Evolutionary conservation across 2,329 filamentous ascomycete species (phyloP).

Genomic region (Exophiala bonariae): DNA sequence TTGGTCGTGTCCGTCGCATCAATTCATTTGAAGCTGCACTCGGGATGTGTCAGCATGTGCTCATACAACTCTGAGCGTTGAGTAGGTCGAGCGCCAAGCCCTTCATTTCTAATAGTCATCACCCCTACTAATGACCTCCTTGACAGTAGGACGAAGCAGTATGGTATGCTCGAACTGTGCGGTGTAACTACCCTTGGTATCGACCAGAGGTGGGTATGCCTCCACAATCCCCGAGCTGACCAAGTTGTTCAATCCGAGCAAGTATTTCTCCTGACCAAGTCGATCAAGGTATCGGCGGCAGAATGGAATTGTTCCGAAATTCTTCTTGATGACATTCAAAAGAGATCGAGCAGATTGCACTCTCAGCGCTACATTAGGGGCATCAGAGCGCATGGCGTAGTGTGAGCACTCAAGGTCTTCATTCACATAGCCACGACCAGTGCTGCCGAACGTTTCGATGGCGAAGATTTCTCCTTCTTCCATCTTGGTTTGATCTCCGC

Average conservation of each 20-base stretch:
- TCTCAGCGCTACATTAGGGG: constrained; percentile 72
- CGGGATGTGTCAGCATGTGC: too few species aligned
- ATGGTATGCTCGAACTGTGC: constrained; percentile 92
- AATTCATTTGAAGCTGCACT: neutral
- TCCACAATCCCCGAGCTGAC: constrained; percentile 83
- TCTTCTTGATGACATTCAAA: constrained; percentile 88
- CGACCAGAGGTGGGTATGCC: constrained; percentile 83
- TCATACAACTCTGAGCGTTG: too few species aligned
- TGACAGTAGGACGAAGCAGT: constrained; percentile 73
- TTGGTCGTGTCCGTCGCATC: too few species aligned
- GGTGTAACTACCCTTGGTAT: constrained; percentile 92
- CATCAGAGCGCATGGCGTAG: constrained; percentile 75
- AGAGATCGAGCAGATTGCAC: constrained; percentile 81
- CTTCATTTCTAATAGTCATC: constrained; percentile 70
- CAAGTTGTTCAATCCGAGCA: constrained; percentile 84
- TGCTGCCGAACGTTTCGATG: constrained; percentile 94
- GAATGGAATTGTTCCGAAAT: constrained; percentile 90
- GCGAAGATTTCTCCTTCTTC: constrained; percentile 95
- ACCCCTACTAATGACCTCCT: constrained; percentile 83
- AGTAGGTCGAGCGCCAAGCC: too few species aligned
- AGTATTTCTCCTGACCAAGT: constrained; percentile 91
- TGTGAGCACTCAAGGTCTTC: constrained; percentile 89
- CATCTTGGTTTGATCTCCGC: constrained; percentile 88
- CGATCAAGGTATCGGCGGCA: constrained; percentile 89
- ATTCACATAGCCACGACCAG: constrained; percentile 81